A percentile compares a stretch with the other conserved stretches of the same genome.
Conservation (phyloP, 2,329 filamentous ascomycete genomes). For the Calonectria hongkongensis region DNA sequence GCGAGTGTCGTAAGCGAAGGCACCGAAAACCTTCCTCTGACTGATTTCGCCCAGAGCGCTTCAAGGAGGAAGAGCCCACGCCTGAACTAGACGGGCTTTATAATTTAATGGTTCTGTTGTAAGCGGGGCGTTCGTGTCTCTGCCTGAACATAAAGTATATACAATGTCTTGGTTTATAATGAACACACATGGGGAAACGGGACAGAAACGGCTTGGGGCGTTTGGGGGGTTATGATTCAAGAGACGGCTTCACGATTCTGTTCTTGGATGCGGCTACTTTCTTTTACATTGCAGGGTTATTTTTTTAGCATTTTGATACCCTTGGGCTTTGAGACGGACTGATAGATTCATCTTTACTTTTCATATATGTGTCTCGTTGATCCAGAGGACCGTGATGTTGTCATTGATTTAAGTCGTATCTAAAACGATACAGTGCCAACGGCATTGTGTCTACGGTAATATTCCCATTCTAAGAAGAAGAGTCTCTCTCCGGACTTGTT, state of each 20-base stretch:
- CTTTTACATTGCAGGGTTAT: constrained; percentile 54
- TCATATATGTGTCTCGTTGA: constrained; percentile 15
- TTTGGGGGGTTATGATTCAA: constrained; percentile 33
- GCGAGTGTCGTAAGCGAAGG: constrained; percentile 63
- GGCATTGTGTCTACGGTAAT: not conserved
- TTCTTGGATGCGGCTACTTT: constrained; percentile 37
- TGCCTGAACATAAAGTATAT: constrained; percentile 20
- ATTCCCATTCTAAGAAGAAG: constrained; percentile 33
- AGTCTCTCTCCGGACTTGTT: constrained; percentile 41
- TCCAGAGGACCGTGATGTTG: not conserved
- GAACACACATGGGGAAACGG: constrained; percentile 16
- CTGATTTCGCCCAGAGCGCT: constrained; percentile 66
- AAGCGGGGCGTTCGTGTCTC: not conserved
- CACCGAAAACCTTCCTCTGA: constrained; percentile 70
- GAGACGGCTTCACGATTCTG: constrained; percentile 35
- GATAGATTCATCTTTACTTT: constrained; percentile 42
- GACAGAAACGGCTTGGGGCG: constrained; percentile 42
- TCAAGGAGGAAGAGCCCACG: constrained; percentile 74
- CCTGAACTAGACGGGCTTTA: constrained; percentile 58
- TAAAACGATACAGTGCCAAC: not conserved
- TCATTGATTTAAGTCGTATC: not conserved
- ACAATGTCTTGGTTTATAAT: constrained; percentile 22
- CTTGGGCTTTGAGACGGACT: constrained; percentile 49
- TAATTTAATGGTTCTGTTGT: not conserved
- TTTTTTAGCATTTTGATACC: constrained; percentile 60